A percentile compares a stretch with the other conserved stretches of the same genome.
Evolutionary conservation across 1,139 yeast species (phyloP).

Genomic region (Kurtzmaniella quercitrusa): DNA sequence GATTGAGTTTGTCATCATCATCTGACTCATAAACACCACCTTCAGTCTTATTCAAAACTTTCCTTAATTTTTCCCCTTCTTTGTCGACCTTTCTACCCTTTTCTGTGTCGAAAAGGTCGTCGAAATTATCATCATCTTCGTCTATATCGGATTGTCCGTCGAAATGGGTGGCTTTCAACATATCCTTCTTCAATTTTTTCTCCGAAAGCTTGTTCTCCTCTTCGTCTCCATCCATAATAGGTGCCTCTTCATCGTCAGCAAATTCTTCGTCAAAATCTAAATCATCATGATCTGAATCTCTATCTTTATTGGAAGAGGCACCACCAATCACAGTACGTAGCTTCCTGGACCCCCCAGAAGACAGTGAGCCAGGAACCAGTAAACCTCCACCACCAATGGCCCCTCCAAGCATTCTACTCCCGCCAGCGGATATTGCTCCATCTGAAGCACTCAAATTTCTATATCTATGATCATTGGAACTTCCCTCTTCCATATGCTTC

Average conservation of each 20-base stretch:
- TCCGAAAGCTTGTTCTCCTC: conserved; percentile 91
- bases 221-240: conserved; percentile 94
- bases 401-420: conserved; percentile 13
- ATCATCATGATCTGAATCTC: conserved; percentile 85
- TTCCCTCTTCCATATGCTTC: conserved; percentile 72
- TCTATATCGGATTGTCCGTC: conserved; percentile 60
- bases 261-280: conserved; percentile 94
- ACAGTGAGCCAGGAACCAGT: conserved; percentile 1
- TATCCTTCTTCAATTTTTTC: conserved; percentile 81
- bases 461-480: conserved; percentile 46
- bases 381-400: conserved; percentile 19
- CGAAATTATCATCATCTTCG: conserved; percentile 57
- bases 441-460: conserved; percentile 21
- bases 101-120: conserved; percentile 60
- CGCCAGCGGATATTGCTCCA: conserved; percentile 19
- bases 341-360: conserved; percentile 26
- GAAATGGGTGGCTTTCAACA: conserved; percentile 77
- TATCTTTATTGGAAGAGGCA: conserved; percentile 41
- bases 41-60: conserved; percentile 81
- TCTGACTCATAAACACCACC: conserved; percentile 90
- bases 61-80: conserved; percentile 83
- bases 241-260: conserved; percentile 98
- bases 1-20: conserved; percentile 66
- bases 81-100: conserved; percentile 75
- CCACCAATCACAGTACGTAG: conserved; percentile 61